Base-by-base conservation (phyloP, 192 early-diverging fungal species). In the Coemansia aciculifera region DNA sequence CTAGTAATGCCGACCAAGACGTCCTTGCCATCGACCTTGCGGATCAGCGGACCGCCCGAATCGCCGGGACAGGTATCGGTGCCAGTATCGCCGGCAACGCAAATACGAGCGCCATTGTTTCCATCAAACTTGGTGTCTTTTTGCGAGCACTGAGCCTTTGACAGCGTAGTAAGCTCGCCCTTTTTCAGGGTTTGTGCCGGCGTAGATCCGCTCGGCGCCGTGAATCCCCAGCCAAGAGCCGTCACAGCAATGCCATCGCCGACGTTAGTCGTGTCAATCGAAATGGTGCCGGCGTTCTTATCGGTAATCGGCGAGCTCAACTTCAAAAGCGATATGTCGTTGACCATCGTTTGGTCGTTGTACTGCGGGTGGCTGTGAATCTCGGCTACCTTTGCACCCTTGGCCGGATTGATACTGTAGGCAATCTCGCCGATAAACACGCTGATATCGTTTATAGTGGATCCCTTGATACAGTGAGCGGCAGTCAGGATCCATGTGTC, bases 41-140 rank as follows among this genome's bases (percentile, higher is more conserved):
- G 82, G 27, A 85, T 67, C 65, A 86, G 40, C 2, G 81, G 85
- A 9, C 85, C 85, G 3, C 85, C 85, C 3, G 81, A 84, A 38
- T 86, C 85, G 23, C 85, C 85, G 0, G 76, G 76, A 52, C 85
- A 86, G 0, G 81, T 79, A 17, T 77, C 81, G 1, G 66, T 56
- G 10, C 77, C 81, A 0, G 38, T 61, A 38, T 85, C 76, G 1
- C 69, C 72, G 21, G 79, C 79, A 10, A 80, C 76, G 38, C 84
- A 85, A 21, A 85, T 75, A 24, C 69, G 67, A 1, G 67, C 49
- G 1, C 80, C 84, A 46, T 79, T 52, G 32, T 83, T 75, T n/a
- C 75, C 81, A 10, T 52, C 72, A 36, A 83, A 83, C 63, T 74
- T 74, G 43, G 72, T 77, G 10, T 83, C 75, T 43, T 72, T 77